Percentiles rank a stretch among this genome's conserved stretches.
Conservation (phyloP, 1,139 yeast genomes). For the Kodamaea arcana region DNA sequence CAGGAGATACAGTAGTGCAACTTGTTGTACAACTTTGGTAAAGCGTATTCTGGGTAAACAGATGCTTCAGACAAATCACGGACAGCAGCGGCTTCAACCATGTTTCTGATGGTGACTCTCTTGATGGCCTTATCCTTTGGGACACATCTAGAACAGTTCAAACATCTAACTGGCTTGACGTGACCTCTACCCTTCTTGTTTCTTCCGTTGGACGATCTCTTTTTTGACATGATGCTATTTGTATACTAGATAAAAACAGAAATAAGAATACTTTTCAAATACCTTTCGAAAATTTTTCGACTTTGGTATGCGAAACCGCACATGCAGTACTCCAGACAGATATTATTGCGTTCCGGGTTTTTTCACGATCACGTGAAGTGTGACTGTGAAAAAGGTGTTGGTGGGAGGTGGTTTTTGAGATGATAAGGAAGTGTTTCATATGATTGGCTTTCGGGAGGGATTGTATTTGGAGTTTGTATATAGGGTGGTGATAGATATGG, state of each 20-base stretch:
- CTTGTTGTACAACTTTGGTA: constrained; percentile 99
- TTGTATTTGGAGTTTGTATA: too few relatives aligned
- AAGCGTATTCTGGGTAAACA: constrained; percentile 97
- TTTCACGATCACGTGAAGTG: background rate
- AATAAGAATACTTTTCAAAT: constrained; percentile 4
- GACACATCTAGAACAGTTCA: constrained; percentile 99
- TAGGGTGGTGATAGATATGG: too few relatives aligned
- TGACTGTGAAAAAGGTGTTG: too few relatives aligned
- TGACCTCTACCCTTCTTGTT: constrained; percentile 99
- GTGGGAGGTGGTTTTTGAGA: too few relatives aligned
- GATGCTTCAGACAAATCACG: constrained; percentile 99
- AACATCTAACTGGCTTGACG: constrained; percentile 99
- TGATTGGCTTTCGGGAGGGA: too few relatives aligned
- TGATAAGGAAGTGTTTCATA: too few relatives aligned
- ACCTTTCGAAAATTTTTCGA: constrained; percentile 5
- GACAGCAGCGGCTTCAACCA: constrained; percentile 99
- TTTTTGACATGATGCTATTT: constrained; percentile 85
- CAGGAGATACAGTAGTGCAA: constrained; percentile 99
- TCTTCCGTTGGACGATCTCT: constrained; percentile 99
- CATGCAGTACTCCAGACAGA: too few relatives aligned
- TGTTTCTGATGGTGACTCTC: constrained; percentile 99
- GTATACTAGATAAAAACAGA: constrained; percentile 9
- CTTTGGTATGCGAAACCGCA: background rate
- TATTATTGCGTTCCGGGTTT: background rate
- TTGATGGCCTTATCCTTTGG: constrained; percentile 99